Evolutionary conservation across 1,284 basidiomycete genomes (phyloP), one percentile per base, ranked within the genome.

Genomic region (Sanghuangporus sanghuang): DNA sequence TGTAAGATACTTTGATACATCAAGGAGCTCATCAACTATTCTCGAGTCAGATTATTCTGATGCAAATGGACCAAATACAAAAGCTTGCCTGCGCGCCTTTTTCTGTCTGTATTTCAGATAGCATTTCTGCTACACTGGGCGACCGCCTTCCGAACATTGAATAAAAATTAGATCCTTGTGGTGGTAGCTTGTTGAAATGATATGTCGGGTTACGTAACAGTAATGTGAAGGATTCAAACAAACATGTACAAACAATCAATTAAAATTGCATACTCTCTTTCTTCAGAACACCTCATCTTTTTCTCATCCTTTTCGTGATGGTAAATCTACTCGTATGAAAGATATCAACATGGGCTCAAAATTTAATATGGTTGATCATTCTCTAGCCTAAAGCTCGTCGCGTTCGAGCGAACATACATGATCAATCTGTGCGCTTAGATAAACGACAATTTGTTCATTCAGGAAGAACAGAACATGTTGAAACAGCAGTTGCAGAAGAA

Each of bases 301-400:
- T 32, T 32, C 4, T 32, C 27, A 32, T 3, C 27, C 27, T 32
- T 32, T 32, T 32, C 2, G 27, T 32, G 11, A 58, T 59, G 42
- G 42, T 59, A 44, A 48, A 32, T 23, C 11, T 49, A 16, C n/a
- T 38, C n/a, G 56, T 12, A 23, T 11, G 56, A 23, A 57, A 42
- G 18, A n/a, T 39, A 42, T 16, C 3, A 44, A 57, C 44, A 16
- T n/a, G 42, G 39, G 2, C n/a, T 32, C 18, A 12, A 57, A 21
- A 23, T 2, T 48, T 21, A 16, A 32, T 6, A 39, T 53, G 7
- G 46, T 49, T 50, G 53, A 9, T 8, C 39, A 58, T 53, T n/a
- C 70, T 46, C 16, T 46, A 89, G 87, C 87, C 87, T 21, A 88
- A 84, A 73, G 86, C 81, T 68, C 74, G 75, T 57, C 79, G 80